A percentile compares a stretch with the other conserved stretches of the same genome.
Conservation (phyloP, 257 asterid genomes). For the Leonotis leonurus region DNA sequence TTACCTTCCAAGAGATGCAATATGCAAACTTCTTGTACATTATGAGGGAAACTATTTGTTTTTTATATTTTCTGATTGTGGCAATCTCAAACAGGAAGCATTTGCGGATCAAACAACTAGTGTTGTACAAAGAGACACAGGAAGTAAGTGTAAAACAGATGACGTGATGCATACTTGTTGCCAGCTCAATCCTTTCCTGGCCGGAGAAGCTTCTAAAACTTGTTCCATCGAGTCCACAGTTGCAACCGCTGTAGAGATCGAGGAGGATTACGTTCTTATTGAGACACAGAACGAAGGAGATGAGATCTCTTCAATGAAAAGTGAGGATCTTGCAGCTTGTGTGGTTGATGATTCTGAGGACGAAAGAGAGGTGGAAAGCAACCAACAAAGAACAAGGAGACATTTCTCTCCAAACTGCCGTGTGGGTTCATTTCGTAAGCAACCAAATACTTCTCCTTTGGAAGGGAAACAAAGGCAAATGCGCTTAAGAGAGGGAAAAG, state of each 20-base stretch:
- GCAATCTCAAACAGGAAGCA: conserved; percentile 32
- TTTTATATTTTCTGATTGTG: conserved; percentile 6
- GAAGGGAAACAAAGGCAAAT: background rate
- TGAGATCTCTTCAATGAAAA: conserved; percentile 10
- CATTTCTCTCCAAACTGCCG: background rate
- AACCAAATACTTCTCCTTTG: background rate
- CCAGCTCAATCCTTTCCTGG: background rate
- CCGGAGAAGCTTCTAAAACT: conserved; percentile 7
- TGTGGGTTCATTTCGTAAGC: background rate
- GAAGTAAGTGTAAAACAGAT: conserved; percentile 16
- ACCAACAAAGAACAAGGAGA: background rate
- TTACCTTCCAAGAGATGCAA: background rate
- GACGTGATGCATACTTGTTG: background rate
- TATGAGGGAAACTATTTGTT: background rate
- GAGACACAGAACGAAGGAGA: conserved; percentile 8
- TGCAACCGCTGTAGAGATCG: conserved; percentile 17
- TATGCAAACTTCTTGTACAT: background rate
- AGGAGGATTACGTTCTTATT: conserved; percentile 21
- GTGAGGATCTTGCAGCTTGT: conserved; percentile 27
- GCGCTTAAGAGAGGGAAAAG: background rate
- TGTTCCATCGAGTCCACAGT: conserved; percentile 1
- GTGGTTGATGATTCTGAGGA: conserved; percentile 63
- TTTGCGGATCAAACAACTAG: conserved; percentile 17
- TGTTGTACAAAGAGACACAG: conserved; percentile 4
- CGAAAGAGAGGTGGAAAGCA: conserved; percentile 17